Conservation (phyloP, 2,329 filamentous ascomycete genomes). For the Hymenoscyphus linearis region DNA sequence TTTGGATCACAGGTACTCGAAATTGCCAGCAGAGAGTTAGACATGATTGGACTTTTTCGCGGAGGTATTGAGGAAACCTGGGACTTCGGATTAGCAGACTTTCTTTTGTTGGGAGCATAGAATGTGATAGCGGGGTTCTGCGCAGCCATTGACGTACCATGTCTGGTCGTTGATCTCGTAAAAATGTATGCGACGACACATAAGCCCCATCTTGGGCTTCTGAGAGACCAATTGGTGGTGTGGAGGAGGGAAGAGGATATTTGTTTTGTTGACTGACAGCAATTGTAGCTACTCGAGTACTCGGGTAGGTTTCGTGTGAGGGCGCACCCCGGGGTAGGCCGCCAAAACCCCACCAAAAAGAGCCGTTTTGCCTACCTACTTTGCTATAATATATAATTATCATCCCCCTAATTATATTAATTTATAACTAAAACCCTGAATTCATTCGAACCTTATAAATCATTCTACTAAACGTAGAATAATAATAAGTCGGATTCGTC, state of each 20-base stretch:
- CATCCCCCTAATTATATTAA: no score
- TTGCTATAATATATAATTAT: no score
- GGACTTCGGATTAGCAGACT: slow-evolving; percentile 8
- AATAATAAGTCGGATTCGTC: no score
- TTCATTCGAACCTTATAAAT: no score
- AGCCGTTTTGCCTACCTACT: no score
- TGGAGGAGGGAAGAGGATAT: not conserved
- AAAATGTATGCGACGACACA: slow-evolving; percentile 55
- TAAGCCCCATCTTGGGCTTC: slow-evolving; percentile 39
- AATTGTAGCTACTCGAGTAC: slow-evolving; percentile 3
- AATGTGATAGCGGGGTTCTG: no score
- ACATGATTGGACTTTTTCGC: slow-evolving; percentile 58
- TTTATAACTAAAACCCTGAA: no score
- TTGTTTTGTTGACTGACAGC: not conserved
- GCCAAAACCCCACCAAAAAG: no score
- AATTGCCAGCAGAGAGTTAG: slow-evolving; percentile 60
- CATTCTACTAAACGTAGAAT: no score
- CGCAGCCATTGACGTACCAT: slow-evolving; percentile 43
- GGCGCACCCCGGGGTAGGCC: no score
- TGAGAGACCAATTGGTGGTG: not conserved
- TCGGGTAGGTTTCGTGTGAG: no score
- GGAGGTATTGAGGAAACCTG: slow-evolving; percentile 63
- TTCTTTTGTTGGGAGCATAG: not conserved
- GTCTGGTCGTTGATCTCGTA: slow-evolving; percentile 64
- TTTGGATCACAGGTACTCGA: slow-evolving; percentile 52